These are phyloP conservation scores for Ophiorrhiza pumila DNA, from an alignment of 257 asterid genomes.

Conservation along the genomic window DNA sequence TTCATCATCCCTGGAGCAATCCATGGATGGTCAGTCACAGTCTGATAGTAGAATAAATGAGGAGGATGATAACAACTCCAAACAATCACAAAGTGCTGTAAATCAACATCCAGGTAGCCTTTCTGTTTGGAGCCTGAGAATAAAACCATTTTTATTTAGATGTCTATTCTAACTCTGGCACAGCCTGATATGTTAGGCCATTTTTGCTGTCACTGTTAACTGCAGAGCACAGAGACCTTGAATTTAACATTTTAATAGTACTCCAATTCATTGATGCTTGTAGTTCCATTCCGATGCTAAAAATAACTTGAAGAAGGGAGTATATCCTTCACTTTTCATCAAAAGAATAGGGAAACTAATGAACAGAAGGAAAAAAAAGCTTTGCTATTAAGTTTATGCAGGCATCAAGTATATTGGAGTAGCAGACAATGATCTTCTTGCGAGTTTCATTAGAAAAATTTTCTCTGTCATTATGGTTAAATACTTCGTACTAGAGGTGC, in stretches of 20 bases:
- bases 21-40: slow-evolving; percentile 61
- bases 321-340: not conserved
- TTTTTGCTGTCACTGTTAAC: not conserved
- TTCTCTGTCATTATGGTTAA: no score
- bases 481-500: no score
- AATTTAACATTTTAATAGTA: not conserved
- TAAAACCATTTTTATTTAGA: not conserved
- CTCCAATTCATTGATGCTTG: not conserved
- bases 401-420: no score
- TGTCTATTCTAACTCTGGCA: not conserved
- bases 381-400: no score
- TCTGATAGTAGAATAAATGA: slow-evolving; percentile 59
- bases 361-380: no score
- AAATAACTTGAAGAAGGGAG: not conserved
- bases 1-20: slow-evolving; percentile 68
- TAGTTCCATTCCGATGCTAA: not conserved
- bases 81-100: slow-evolving; percentile 38
- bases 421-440: no score
- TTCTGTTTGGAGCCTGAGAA: slow-evolving; percentile 1
- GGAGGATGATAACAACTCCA: slow-evolving; percentile 52
- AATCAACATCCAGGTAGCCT: slow-evolving; percentile 46
- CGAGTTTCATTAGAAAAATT: no score
- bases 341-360: no score
- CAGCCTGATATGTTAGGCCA: not conserved
- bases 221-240: not conserved